phyloP scores from a whole-genome alignment of 2,329 filamentous ascomycete species.

The Ceratocystis huliohia region DNA sequence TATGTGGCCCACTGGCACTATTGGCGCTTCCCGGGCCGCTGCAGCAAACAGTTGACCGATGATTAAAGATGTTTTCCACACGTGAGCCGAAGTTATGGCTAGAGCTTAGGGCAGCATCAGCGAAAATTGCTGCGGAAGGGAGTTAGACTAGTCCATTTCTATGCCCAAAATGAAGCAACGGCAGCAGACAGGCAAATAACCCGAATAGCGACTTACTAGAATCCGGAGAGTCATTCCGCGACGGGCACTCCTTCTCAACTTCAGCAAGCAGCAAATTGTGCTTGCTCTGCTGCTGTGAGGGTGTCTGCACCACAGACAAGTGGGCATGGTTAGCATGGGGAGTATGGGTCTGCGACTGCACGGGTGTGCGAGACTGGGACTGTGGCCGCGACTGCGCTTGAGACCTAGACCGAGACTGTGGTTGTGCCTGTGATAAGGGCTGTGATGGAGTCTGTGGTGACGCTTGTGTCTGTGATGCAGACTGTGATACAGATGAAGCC shows the following conservation, averaged over 20 bases:
- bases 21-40: neutral
- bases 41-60: conserved; percentile 16
- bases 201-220: conserved; percentile 9
- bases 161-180: too few relatives aligned
- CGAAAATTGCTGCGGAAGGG: conserved; percentile 20
- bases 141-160: neutral
- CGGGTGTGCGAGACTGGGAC: conserved; percentile 8
- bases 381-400: conserved; percentile 2
- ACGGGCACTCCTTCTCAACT: conserved; percentile 10
- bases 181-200: neutral
- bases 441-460: neutral
- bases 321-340: neutral
- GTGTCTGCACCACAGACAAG: neutral
- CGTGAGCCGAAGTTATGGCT: conserved; percentile 23
- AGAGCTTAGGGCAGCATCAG: conserved; percentile 21
- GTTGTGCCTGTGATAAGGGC: neutral
- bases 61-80: conserved; percentile 22
- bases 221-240: conserved; percentile 19
- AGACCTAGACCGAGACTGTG: neutral
- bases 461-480: neutral
- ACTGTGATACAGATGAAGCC: neutral
- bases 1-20: neutral
- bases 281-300: neutral
- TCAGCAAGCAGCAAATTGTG: conserved; percentile 5
- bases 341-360: conserved; percentile 11